Evolutionary conservation across 305 asterid genomes (phyloP).

Genomic region (Fraxinus platypoda): DNA sequence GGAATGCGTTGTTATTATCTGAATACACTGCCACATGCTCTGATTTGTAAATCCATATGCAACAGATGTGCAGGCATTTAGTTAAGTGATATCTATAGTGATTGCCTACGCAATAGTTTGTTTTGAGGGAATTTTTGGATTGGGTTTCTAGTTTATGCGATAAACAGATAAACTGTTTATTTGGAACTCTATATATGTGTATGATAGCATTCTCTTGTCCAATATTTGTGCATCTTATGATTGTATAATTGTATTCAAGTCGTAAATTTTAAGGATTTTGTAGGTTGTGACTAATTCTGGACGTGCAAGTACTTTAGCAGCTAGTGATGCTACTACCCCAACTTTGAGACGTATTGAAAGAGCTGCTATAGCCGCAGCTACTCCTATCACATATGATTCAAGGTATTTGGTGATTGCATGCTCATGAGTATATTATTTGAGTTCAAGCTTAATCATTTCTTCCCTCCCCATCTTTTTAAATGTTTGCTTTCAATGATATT

Average conservation of each 20-base stretch:
- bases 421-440: constrained; percentile 10
- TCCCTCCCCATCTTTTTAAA: constrained; percentile 7
- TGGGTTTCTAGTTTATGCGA: background rate
- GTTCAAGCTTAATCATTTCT: background rate
- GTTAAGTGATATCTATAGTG: background rate
- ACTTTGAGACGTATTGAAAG: constrained; percentile 96
- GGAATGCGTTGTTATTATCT: background rate
- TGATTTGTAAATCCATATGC: background rate
- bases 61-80: background rate
- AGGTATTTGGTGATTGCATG: constrained; percentile 47
- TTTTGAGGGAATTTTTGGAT: background rate
- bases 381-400: constrained; percentile 92
- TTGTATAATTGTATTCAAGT: background rate
- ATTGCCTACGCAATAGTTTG: background rate
- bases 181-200: background rate
- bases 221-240: background rate
- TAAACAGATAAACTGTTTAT: background rate
- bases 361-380: constrained; percentile 99
- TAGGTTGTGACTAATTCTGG: constrained; percentile 98
- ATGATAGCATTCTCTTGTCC: background rate
- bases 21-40: background rate
- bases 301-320: constrained; percentile 95
- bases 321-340: constrained; percentile 97
- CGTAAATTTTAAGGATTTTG: constrained; percentile 14
- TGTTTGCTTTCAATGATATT: constrained; percentile 13